phyloP scores from a whole-genome alignment of 257 asterid genomes.

The Solanum sejunctum region DNA sequence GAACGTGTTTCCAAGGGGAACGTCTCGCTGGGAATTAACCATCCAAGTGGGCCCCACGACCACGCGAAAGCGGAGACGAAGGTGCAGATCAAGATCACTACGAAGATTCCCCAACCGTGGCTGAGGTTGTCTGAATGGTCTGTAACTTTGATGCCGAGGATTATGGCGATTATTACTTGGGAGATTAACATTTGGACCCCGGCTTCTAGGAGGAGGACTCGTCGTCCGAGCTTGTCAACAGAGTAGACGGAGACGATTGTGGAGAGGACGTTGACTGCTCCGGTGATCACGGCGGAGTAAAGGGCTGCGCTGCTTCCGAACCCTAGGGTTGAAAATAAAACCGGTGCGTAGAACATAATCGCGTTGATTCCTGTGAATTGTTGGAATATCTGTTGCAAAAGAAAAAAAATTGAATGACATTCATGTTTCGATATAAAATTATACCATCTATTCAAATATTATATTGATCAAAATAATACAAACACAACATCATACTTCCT shows the following conservation, averaged over 20 bases:
- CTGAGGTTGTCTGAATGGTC: slow-evolving; percentile 40
- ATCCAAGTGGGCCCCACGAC: slow-evolving; percentile 98
- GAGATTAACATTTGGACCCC: slow-evolving; percentile 80
- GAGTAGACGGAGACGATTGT: slow-evolving; percentile 75
- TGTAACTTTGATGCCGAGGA: slow-evolving; percentile 53
- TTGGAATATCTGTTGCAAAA: slow-evolving; percentile 46
- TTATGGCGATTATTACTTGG: slow-evolving; percentile 43
- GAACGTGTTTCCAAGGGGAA: slow-evolving; percentile 83
- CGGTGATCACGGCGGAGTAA: slow-evolving; percentile 74
- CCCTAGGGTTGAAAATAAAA: slow-evolving; percentile 63
- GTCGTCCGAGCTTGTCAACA: slow-evolving; percentile 66
- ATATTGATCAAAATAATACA: too few relatives aligned
- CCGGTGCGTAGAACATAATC: slow-evolving; percentile 89
- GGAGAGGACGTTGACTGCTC: slow-evolving; percentile 70
- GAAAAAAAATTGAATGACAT: background rate
- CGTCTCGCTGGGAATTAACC: slow-evolving; percentile 87
- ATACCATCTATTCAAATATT: too few relatives aligned
- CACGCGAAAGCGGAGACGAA: slow-evolving; percentile 74
- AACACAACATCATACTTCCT: too few relatives aligned
- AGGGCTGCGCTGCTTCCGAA: slow-evolving; percentile 60
- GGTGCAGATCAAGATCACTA: slow-evolving; percentile 60
- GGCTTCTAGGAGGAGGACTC: slow-evolving; percentile 59
- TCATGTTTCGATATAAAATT: too few relatives aligned
- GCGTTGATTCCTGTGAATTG: slow-evolving; percentile 88
- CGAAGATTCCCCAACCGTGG: slow-evolving; percentile 56